Evolutionary conservation across 441 rosid species (phyloP).

Genomic region (Erodium texanum): DNA sequence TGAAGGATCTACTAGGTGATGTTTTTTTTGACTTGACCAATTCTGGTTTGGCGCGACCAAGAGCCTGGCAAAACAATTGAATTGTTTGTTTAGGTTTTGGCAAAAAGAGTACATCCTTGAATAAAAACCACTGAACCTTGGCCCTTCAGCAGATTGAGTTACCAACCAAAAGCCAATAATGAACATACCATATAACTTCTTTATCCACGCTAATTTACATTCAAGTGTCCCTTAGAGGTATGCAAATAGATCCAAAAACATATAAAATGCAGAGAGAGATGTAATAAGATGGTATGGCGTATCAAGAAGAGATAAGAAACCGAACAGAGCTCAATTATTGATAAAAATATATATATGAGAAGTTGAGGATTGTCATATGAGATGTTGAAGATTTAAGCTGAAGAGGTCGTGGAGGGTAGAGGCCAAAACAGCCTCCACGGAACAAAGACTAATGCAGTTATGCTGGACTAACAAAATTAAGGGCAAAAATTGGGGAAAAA

Average conservation of each 20-base stretch:
- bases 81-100: background rate
- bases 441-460: no score
- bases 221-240: background rate
- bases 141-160: background rate
- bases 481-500: background rate
- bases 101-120: background rate
- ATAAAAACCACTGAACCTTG: background rate
- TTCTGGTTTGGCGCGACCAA: slow-evolving; percentile 80
- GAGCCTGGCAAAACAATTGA: slow-evolving; percentile 37
- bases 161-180: no score
- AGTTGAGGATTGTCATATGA: background rate
- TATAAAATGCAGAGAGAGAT: background rate
- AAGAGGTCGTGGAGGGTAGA: background rate
- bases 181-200: background rate
- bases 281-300: background rate
- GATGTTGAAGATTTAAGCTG: background rate
- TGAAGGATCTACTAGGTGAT: slow-evolving; percentile 62
- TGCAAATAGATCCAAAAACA: background rate
- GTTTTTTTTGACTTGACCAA: slow-evolving; percentile 47
- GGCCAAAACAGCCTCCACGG: background rate
- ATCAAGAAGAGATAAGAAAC: background rate
- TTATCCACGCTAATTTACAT: background rate
- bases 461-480: no score
- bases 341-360: background rate
- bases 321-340: background rate